Percentiles rank a stretch among this genome's conserved stretches.
These are phyloP conservation scores for Thymus quinquecostatus DNA, from an alignment of 257 asterid genomes.

Conservation along the genomic window DNA sequence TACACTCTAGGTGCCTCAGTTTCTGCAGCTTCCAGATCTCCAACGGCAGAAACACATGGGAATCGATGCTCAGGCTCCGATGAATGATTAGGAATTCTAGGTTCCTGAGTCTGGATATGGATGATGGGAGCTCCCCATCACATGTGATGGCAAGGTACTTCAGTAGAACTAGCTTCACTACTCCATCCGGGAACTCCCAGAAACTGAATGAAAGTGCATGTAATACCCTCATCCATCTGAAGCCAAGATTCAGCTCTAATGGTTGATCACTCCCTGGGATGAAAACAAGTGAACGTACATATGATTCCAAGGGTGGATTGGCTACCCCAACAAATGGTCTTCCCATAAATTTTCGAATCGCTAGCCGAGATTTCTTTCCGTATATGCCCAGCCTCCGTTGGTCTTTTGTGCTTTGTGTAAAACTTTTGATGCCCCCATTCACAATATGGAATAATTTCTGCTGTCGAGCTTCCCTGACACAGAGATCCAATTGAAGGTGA, in stretches of 20 bases:
- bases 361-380: no score
- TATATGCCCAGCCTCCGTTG: slow-evolving; percentile 25
- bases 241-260: neutral
- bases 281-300: neutral
- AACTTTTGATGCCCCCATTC: neutral
- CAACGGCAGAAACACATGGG: neutral
- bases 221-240: slow-evolving; percentile 15
- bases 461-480: neutral
- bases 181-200: neutral
- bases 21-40: slow-evolving; percentile 25
- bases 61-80: neutral
- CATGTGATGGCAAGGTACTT: slow-evolving; percentile 30
- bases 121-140: neutral
- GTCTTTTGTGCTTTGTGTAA: neutral
- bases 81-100: slow-evolving; percentile 22
- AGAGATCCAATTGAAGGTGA: neutral
- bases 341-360: no score
- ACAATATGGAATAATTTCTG: slow-evolving; percentile 10
- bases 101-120: slow-evolving; percentile 20
- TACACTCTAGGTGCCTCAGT: slow-evolving; percentile 31
- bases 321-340: no score
- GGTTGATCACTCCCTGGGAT: neutral
- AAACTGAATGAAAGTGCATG: neutral
- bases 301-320: no score
- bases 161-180: slow-evolving; percentile 16